These are phyloP conservation scores for Coniochaeta sp. DNA, from an alignment of 2,329 filamentous ascomycete genomes.

Conservation along the genomic window DNA sequence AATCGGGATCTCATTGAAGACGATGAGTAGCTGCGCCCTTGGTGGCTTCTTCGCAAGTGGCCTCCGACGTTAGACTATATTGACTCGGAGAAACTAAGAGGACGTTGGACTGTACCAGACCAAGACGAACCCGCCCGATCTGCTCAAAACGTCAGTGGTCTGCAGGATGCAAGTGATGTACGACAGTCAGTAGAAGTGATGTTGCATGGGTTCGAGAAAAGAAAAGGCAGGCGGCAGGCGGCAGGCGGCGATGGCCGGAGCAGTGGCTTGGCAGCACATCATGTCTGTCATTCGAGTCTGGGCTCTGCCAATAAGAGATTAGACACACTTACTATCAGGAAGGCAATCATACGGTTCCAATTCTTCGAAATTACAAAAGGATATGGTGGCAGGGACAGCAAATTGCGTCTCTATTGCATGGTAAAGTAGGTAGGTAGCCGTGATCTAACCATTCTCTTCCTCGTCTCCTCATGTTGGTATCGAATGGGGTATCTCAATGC, in stretches of 20 bases:
- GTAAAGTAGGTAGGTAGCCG: not conserved
- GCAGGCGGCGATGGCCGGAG: too few species aligned
- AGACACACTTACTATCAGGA: too few species aligned
- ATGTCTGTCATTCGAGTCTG: too few species aligned
- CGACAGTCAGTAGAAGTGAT: not conserved
- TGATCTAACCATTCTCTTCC: conserved; percentile 1
- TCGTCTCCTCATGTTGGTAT: not conserved
- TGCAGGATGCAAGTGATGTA: not conserved
- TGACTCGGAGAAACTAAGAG: too few species aligned
- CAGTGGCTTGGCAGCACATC: too few species aligned
- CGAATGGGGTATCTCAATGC: conserved; percentile 4
- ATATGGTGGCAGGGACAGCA: not conserved
- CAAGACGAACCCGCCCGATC: too few species aligned
- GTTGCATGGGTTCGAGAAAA: not conserved
- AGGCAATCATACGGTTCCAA: too few species aligned
- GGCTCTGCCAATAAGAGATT: too few species aligned
- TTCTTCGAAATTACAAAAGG: too few species aligned
- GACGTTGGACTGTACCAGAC: too few species aligned
- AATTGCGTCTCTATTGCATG: not conserved
- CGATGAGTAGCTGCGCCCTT: conserved; percentile 19
- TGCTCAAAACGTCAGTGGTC: not conserved
- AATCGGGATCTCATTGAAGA: conserved; percentile 54
- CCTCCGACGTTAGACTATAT: not conserved
- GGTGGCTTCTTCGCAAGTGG: not conserved
- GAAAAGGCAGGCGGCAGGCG: not conserved